Conservation (phyloP, 192 early-diverging fungal species). For the Coemansia sp. region DNA sequence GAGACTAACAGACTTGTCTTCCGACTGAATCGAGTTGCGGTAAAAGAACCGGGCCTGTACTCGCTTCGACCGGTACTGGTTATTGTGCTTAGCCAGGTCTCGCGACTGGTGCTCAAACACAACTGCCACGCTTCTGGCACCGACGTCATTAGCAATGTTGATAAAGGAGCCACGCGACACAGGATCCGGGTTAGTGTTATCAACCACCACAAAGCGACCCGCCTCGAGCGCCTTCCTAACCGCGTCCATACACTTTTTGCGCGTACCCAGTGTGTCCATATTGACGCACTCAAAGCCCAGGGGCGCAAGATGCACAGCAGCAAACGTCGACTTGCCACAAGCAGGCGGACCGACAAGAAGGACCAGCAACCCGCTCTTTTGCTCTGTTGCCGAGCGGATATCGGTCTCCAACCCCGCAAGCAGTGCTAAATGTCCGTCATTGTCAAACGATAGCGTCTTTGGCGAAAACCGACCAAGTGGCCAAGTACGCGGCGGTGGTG, state of each 20-base stretch:
- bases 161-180: conserved; percentile 68
- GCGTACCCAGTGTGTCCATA: conserved; percentile 79
- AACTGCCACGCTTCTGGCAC: conserved; percentile 27
- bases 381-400: conserved; percentile 21
- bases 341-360: conserved; percentile 84
- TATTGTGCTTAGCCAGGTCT: conserved; percentile 80
- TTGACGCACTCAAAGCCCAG: conserved; percentile 77
- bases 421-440: conserved; percentile 6
- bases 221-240: conserved; percentile 57
- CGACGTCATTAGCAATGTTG: conserved; percentile 57
- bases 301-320: conserved; percentile 61
- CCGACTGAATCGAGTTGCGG: not conserved
- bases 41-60: conserved; percentile 37
- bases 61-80: conserved; percentile 64
- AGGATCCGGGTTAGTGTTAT: conserved; percentile 78
- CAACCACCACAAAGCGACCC: conserved; percentile 72
- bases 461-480: conserved; percentile 20
- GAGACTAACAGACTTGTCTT: not conserved
- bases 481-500: conserved; percentile 18
- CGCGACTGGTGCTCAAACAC: conserved; percentile 67
- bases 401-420: conserved; percentile 29
- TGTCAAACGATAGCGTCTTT: not conserved
- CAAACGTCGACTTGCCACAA: conserved; percentile 82
- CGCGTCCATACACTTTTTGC: conserved; percentile 71
- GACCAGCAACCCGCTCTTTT: conserved; percentile 59